Percentiles rank a stretch among this genome's conserved stretches.
These are phyloP conservation scores for Monosporozyma unispora DNA, from an alignment of 805 yeast genomes.

Conservation along the genomic window DNA sequence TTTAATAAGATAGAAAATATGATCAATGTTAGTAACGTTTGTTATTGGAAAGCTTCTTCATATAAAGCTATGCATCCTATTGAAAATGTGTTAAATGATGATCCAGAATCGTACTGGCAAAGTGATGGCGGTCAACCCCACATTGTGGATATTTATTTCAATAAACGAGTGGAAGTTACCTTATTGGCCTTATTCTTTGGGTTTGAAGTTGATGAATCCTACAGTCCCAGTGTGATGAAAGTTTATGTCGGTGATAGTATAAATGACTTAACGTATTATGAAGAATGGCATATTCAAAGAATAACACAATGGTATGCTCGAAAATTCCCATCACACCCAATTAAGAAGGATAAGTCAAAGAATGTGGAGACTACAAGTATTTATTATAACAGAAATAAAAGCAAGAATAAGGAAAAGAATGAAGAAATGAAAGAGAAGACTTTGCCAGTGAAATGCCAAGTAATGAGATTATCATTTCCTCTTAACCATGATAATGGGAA, in stretches of 20 bases:
- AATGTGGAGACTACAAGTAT: background rate
- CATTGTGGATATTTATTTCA: conserved; percentile 64
- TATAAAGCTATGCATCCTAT: conserved; percentile 65
- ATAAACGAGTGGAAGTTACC: conserved; percentile 63
- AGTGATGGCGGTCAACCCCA: conserved; percentile 93
- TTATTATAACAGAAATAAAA: background rate
- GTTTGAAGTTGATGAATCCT: conserved; percentile 71
- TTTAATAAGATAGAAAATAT: conserved; percentile 35
- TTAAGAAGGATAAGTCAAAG: background rate
- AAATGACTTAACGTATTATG: conserved; percentile 22
- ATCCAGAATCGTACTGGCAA: conserved; percentile 80
- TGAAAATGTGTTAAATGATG: conserved; percentile 61
- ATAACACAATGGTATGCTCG: conserved; percentile 29
- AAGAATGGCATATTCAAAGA: conserved; percentile 18
- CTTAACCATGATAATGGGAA: conserved; percentile 89
- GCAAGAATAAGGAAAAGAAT: conserved; percentile 1
- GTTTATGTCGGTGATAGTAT: conserved; percentile 28
- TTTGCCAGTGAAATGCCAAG: conserved; percentile 22
- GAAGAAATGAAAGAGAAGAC: conserved; percentile 20
- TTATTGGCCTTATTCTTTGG: conserved; percentile 66
- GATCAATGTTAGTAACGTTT: conserved; percentile 70
- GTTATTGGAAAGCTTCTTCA: conserved; percentile 79
- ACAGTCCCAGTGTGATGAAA: conserved; percentile 55
- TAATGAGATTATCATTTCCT: conserved; percentile 24
- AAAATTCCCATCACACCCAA: conserved; percentile 8